These are phyloP conservation scores for Monilinia fructicola DNA, from an alignment of 2,329 filamentous ascomycete species.

Conservation along the genomic window DNA sequence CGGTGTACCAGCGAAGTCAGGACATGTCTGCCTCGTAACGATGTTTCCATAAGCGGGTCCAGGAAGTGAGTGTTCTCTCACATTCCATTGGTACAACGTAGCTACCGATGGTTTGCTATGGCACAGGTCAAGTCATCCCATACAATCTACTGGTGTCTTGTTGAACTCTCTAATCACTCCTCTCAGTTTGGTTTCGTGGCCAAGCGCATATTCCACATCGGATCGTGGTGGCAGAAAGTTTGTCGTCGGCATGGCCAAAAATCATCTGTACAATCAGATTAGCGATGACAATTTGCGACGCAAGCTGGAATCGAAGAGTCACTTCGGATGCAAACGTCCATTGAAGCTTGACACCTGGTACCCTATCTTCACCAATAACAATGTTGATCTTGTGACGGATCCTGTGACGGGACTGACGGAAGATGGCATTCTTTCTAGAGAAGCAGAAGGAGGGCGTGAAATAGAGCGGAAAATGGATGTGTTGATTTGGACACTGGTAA, in stretches of 20 bases:
- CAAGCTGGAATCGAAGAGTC: conserved; percentile 9
- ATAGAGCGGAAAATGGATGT: conserved; percentile 11
- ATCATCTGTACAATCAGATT: conserved; percentile 13
- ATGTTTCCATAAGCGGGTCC: background rate
- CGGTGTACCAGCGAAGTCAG: conserved; percentile 12
- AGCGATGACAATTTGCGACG: background rate
- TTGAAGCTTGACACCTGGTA: conserved; percentile 2
- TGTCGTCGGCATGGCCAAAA: conserved; percentile 5
- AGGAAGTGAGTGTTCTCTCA: conserved; percentile 11
- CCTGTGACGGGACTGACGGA: background rate
- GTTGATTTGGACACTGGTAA: conserved; percentile 18
- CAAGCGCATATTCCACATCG: background rate
- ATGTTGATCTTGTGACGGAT: conserved; percentile 14
- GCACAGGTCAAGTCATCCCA: background rate
- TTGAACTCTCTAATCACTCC: background rate
- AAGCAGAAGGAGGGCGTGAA: background rate
- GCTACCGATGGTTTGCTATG: conserved; percentile 1
- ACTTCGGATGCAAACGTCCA: conserved; percentile 4
- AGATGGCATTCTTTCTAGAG: conserved; percentile 4
- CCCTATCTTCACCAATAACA: conserved; percentile 13
- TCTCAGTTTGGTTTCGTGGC: background rate
- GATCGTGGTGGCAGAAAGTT: background rate
- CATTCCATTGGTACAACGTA: conserved; percentile 5
- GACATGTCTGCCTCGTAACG: conserved; percentile 3
- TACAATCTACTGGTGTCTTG: background rate